Evolutionary conservation across 768 basidiomycete genomes (phyloP).

Genomic region (Exidia glandulosa): DNA sequence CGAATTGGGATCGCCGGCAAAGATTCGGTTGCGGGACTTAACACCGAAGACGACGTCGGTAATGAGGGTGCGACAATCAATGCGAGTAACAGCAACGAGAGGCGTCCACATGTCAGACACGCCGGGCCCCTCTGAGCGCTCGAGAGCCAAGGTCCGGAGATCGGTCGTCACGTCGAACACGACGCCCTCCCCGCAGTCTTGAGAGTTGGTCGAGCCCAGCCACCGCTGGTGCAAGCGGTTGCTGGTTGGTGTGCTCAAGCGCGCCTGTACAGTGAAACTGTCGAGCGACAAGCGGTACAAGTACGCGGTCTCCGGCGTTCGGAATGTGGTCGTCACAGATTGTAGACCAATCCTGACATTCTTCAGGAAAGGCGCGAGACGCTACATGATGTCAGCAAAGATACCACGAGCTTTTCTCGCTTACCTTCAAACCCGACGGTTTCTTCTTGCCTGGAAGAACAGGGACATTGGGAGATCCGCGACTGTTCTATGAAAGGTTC

Average conservation of each 20-base stretch:
- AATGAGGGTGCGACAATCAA: background rate
- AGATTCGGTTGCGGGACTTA: conserved; percentile 12
- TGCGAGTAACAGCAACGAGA: background rate
- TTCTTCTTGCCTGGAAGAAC: background rate
- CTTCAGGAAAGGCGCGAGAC: background rate
- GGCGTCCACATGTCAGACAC: background rate
- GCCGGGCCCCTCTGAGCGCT: conserved; percentile 18
- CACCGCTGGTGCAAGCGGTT: conserved; percentile 38
- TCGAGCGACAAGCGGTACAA: conserved; percentile 1
- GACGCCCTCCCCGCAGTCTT: conserved; percentile 32
- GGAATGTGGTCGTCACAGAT: background rate
- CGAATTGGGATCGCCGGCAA: conserved; percentile 47
- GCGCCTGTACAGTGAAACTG: conserved; percentile 26
- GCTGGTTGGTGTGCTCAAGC: conserved; percentile 35
- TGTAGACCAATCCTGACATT: background rate
- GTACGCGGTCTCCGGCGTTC: background rate
- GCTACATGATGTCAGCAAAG: background rate
- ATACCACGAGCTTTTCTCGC: background rate
- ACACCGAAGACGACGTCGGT: background rate
- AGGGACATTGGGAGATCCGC: background rate
- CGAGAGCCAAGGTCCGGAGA: conserved; percentile 32
- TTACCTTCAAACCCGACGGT: background rate
- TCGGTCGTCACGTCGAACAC: conserved; percentile 37
- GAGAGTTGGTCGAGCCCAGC: conserved; percentile 34
- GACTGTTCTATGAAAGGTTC: background rate